Evolutionary conservation across 345 rosid genomes (phyloP).

Genomic region (Psidium friedrichsthalianum): DNA sequence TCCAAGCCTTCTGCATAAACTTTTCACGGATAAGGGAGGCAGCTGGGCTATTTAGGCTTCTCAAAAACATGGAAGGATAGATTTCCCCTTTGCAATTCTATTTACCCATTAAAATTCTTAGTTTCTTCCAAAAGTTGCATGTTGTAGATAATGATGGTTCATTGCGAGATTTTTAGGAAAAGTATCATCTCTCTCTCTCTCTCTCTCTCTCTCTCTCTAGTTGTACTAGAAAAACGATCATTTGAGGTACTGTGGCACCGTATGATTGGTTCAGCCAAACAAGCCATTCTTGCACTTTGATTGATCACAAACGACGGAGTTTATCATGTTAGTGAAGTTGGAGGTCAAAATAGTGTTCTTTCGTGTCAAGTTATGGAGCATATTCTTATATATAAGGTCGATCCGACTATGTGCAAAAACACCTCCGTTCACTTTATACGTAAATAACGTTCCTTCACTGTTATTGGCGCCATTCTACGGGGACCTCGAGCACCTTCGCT

Average conservation of each 20-base stretch:
- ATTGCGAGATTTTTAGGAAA: not conserved
- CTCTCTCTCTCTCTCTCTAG: not conserved
- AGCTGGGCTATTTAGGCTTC: constrained; percentile 64
- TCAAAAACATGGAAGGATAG: constrained; percentile 10
- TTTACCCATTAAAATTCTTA: not conserved
- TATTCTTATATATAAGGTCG: not conserved
- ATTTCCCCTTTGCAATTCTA: not conserved
- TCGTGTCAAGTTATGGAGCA: not conserved
- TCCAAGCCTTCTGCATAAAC: constrained; percentile 94
- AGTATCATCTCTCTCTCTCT: not conserved
- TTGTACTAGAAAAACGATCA: not conserved
- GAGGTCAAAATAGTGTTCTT: not conserved
- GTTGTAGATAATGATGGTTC: not conserved
- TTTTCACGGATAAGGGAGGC: constrained; percentile 89
- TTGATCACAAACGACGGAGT: not conserved
- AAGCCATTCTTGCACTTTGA: not conserved
- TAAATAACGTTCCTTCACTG: not conserved
- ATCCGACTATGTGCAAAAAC: not conserved
- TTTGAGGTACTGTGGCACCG: not conserved
- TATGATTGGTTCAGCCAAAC: not conserved
- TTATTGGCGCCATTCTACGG: not conserved
- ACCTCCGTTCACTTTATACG: not conserved
- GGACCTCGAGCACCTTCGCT: not conserved
- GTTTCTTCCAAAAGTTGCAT: not conserved
- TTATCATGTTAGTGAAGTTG: not conserved